phyloP scores from a whole-genome alignment of 2,329 filamentous ascomycete genomes.

The Cercospora berteroae region DNA sequence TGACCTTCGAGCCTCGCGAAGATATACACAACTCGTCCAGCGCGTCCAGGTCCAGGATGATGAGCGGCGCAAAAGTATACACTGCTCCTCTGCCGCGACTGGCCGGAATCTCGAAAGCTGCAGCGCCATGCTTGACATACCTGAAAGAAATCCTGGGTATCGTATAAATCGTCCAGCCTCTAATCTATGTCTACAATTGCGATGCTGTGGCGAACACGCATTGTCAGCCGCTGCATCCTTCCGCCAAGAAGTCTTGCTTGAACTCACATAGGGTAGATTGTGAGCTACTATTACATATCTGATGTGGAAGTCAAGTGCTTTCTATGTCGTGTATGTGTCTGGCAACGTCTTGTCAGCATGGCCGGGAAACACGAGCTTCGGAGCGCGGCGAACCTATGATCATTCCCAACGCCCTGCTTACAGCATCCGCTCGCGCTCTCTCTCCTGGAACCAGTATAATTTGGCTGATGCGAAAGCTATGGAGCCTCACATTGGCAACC shows the following conservation, averaged over 20 bases:
- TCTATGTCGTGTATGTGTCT: constrained; percentile 28
- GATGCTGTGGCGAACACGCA: constrained; percentile 19
- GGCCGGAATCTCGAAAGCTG: background rate
- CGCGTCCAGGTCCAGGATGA: background rate
- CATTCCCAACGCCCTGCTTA: constrained; percentile 27
- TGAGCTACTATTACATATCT: constrained; percentile 34
- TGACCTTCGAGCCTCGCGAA: background rate
- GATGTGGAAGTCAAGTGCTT: constrained; percentile 19
- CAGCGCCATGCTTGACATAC: constrained; percentile 20
- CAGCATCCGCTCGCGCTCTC: background rate
- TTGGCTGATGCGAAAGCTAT: constrained; percentile 7
- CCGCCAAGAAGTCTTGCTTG: background rate
- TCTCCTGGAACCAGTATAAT: background rate
- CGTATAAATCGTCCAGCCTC: constrained; percentile 35
- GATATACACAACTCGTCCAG: background rate
- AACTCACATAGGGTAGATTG: constrained; percentile 25
- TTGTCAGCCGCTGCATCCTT: background rate
- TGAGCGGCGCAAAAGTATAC: background rate
- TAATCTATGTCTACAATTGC: constrained; percentile 38
- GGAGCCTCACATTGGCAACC: constrained; percentile 25
- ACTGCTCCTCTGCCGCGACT: background rate
- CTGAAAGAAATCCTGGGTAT: constrained; percentile 26
- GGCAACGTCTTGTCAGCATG: background rate
- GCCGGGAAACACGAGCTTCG: background rate
- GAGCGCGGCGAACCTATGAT: constrained; percentile 29